A percentile compares a stretch with the other conserved stretches of the same genome.
Conservation (phyloP, 805 yeast genomes). For the Wickerhamomyces hampshirensis region DNA sequence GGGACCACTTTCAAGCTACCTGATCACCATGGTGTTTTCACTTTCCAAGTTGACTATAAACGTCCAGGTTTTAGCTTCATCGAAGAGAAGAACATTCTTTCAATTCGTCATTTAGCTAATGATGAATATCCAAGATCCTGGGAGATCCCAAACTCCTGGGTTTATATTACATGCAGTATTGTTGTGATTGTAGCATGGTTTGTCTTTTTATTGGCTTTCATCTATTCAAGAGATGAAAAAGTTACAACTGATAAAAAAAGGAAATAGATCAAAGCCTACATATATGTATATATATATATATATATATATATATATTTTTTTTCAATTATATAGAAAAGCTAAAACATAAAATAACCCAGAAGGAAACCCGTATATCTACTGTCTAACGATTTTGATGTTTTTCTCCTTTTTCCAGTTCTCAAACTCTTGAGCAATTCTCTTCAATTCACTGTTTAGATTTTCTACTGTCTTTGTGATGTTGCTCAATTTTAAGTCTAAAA, state of each 20-base stretch:
- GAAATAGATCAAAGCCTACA: conserved; percentile 11
- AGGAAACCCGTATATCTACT: conserved; percentile 3
- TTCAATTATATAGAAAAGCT: background rate
- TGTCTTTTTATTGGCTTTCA: conserved; percentile 62
- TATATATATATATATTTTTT: no score
- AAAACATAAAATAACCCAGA: background rate
- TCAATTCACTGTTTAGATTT: conserved; percentile 30
- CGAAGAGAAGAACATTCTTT: conserved; percentile 60
- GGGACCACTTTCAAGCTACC: conserved; percentile 64
- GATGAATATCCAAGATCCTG: conserved; percentile 92
- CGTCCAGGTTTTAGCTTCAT: conserved; percentile 71
- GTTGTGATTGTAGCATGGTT: conserved; percentile 76
- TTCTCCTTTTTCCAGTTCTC: conserved; percentile 37
- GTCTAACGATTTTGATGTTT: conserved; percentile 31
- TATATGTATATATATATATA: no score
- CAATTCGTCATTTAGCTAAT: conserved; percentile 91
- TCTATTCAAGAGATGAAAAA: conserved; percentile 21
- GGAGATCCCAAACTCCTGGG: conserved; percentile 92
- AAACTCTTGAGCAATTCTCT: conserved; percentile 32
- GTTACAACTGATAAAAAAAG: conserved; percentile 18
- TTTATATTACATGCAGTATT: conserved; percentile 68
- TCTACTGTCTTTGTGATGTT: conserved; percentile 38
- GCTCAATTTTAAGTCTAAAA: conserved; percentile 49
- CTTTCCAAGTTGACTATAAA: conserved; percentile 73
- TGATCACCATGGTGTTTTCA: conserved; percentile 96